A percentile compares a stretch with the other conserved stretches of the same genome.
These are phyloP conservation scores for Saccharomyces hybrid DNA, from an alignment of 1,139 yeast species.

Conservation along the genomic window DNA sequence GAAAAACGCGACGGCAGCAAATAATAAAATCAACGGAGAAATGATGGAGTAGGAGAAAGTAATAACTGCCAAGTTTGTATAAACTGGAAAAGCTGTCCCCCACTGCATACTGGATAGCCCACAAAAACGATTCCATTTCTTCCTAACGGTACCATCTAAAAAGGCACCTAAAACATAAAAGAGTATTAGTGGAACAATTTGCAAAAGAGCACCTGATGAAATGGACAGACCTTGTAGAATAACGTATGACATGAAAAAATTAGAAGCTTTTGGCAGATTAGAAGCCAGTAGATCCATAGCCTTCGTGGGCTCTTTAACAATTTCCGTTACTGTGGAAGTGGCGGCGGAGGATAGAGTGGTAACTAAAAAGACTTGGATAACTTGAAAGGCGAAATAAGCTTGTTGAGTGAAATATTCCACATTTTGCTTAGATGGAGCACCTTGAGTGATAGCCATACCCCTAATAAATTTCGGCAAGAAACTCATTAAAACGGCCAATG, in stretches of 20 bases:
- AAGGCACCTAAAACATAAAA: slow-evolving; percentile 62
- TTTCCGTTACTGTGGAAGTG: slow-evolving; percentile 61
- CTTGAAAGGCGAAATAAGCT: slow-evolving; percentile 64
- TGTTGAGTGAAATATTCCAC: slow-evolving; percentile 69
- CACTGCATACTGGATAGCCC: slow-evolving; percentile 59
- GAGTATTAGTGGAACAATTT: slow-evolving; percentile 62
- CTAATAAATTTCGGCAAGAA: slow-evolving; percentile 67
- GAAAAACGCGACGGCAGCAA: slow-evolving; percentile 61
- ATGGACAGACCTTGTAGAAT: slow-evolving; percentile 77
- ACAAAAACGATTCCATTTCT: slow-evolving; percentile 70
- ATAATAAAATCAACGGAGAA: slow-evolving; percentile 68
- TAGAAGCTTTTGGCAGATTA: slow-evolving; percentile 82
- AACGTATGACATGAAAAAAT: slow-evolving; percentile 69
- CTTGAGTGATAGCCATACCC: slow-evolving; percentile 57
- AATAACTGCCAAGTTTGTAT: slow-evolving; percentile 76
- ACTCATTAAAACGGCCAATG: slow-evolving; percentile 76
- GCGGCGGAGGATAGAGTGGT: slow-evolving; percentile 69
- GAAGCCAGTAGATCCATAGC: slow-evolving; percentile 66
- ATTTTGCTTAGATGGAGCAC: slow-evolving; percentile 55
- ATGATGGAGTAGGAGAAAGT: slow-evolving; percentile 73
- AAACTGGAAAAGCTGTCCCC: slow-evolving; percentile 87
- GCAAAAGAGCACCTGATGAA: slow-evolving; percentile 74
- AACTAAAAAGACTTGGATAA: slow-evolving; percentile 63
- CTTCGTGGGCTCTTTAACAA: slow-evolving; percentile 53
- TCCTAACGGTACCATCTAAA: slow-evolving; percentile 77